phyloP scores from a whole-genome alignment of 2,329 filamentous ascomycete species.

The Bertia moriformis region DNA sequence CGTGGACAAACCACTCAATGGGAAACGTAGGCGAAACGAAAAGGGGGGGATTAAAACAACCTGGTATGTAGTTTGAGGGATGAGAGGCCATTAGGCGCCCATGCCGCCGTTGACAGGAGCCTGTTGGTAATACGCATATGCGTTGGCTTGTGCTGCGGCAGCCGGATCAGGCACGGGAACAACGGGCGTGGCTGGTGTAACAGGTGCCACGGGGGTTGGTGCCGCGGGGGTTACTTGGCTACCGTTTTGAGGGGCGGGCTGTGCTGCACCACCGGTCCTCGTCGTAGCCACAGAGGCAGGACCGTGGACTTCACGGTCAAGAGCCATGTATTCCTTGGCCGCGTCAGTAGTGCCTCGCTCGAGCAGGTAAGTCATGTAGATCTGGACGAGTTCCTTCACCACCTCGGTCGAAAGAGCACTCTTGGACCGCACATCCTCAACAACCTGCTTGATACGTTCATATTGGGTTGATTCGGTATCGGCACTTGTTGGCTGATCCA shows the following conservation, averaged over 20 bases:
- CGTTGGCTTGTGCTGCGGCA: too few species aligned
- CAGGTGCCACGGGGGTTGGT: not conserved
- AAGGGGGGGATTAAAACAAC: not conserved
- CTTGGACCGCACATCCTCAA: slow-evolving; percentile 60
- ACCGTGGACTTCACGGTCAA: slow-evolving; percentile 60
- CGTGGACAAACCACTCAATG: not conserved
- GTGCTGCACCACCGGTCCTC: not conserved
- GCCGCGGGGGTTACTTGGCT: not conserved
- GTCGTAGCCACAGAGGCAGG: not conserved
- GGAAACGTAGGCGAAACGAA: not conserved
- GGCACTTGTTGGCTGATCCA: slow-evolving; percentile 60
- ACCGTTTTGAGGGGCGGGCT: not conserved
- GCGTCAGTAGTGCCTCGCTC: slow-evolving; percentile 69
- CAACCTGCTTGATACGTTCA: slow-evolving; percentile 65
- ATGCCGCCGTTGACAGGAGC: not conserved
- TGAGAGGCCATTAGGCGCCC: not conserved
- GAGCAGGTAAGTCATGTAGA: slow-evolving; percentile 73
- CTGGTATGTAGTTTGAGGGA: not conserved
- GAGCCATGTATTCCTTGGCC: slow-evolving; percentile 69
- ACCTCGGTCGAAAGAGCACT: slow-evolving; percentile 52
- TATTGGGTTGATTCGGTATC: slow-evolving; percentile 52
- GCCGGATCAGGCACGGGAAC: not conserved
- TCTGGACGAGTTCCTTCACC: slow-evolving; percentile 61
- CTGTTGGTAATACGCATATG: not conserved
- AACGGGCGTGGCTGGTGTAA: not conserved